Evolutionary conservation across 352 stramenopile species (phyloP).

Genomic region (Globisporangium camurandrum): DNA sequence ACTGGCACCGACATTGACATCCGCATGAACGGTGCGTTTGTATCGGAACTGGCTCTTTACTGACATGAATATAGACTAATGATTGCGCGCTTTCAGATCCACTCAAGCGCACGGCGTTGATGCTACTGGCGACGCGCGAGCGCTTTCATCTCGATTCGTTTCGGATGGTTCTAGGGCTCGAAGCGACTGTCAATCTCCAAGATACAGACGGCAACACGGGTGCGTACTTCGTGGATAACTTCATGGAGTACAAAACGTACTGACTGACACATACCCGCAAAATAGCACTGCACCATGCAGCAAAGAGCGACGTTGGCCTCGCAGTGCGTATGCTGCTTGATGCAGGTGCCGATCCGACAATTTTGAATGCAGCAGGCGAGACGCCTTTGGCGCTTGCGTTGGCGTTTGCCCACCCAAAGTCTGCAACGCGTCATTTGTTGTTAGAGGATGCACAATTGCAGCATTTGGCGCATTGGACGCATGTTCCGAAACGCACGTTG

Average conservation of each 20-base stretch:
- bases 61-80: no score
- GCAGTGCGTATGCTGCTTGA: constrained; percentile 69
- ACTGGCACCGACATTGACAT: constrained; percentile 67
- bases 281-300: constrained; percentile 57
- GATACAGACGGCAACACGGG: constrained; percentile 66
- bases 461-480: constrained; percentile 24
- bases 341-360: constrained; percentile 30
- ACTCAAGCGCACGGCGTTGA: constrained; percentile 47
- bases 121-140: constrained; percentile 60
- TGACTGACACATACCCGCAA: neutral
- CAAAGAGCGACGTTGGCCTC: constrained; percentile 48
- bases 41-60: no score
- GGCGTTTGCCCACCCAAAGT: constrained; percentile 24
- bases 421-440: constrained; percentile 35
- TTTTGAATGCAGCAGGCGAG: constrained; percentile 32
- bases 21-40: constrained; percentile 27
- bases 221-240: constrained; percentile 10
- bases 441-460: constrained; percentile 51
- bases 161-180: constrained; percentile 73
- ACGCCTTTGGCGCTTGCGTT: constrained; percentile 46
- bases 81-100: no score
- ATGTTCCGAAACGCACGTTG: constrained; percentile 34
- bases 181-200: constrained; percentile 37
- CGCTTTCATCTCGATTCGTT: constrained; percentile 78
- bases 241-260: neutral